Base-by-base conservation (phyloP, 257 asterid species). In the Mentha longifolia region DNA sequence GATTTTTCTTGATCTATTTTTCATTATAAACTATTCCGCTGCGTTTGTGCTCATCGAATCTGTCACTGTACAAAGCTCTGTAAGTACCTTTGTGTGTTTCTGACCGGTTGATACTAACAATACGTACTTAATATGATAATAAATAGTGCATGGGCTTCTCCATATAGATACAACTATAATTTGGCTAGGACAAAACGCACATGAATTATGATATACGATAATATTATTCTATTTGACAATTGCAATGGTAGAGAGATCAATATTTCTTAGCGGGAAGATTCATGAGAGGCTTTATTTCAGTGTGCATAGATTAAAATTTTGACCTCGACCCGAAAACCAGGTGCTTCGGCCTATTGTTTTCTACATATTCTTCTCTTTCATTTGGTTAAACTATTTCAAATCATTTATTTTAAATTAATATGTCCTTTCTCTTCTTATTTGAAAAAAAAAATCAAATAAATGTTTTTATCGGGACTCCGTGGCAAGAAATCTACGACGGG, bases 231-330 rank as follows among this genome's bases (percentile, higher is more conserved):
- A 56, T 42, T 72, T 42, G 73, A 59, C 70, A 65, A 30, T 59
- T 68, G 78, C 77, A 75, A 75, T 47, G 69, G 64, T 52, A 22
- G 20, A 57, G 28, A 65, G 10, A 20, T 35, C 49, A 50, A 16
- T 7, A 7, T 75, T 45, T 50, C 50, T 42, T 35, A 39, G 74
- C 54, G 35, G 1, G 43, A 12, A 20, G 28, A 46, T 10, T 41
- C 57, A 15, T 33, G 14, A 11, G 17, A 5, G 49, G 57, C 45
- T 58, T 16, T 4, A 14, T 74, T 75, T 73, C 87, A 66, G 87
- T 85, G 90, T 83, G 87, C 87, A 62, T 71, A 6, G 10, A 15
- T 8, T 11, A 55, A 17, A 19, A 5, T 19, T 72, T 85, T 80
- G 60, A 74, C 81, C 58, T 71, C 14, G 11, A 25, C 22, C 19